These are phyloP conservation scores for Brassica balearica DNA, from an alignment of 441 rosid species.

Conservation along the genomic window DNA sequence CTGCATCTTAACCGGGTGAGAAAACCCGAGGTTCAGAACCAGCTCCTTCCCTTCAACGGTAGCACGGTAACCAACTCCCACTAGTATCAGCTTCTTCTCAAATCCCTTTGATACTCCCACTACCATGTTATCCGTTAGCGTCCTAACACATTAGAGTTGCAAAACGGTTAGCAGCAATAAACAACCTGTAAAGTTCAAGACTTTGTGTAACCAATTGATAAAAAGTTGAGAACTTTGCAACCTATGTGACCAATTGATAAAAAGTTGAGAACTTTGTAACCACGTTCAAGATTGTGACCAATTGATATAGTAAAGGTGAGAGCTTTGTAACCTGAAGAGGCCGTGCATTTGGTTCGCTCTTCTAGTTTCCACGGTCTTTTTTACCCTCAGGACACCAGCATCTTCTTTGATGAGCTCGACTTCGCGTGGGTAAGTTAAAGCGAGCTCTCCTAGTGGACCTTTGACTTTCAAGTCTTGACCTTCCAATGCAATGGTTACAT, in stretches of 20 bases:
- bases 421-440: slow-evolving; percentile 79
- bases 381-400: slow-evolving; percentile 64
- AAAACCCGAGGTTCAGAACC: slow-evolving; percentile 85
- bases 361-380: slow-evolving; percentile 73
- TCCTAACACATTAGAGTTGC: slow-evolving; percentile 48
- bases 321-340: slow-evolving; percentile 76
- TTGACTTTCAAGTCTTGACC: slow-evolving; percentile 78
- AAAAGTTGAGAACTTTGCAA: no score
- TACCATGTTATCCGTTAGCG: slow-evolving; percentile 92
- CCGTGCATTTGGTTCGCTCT: slow-evolving; percentile 99
- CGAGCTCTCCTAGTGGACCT: slow-evolving; percentile 90
- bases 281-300: no score
- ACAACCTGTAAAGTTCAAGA: no score
- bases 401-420: slow-evolving; percentile 72
- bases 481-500: slow-evolving; percentile 71
- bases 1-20: slow-evolving; percentile 87
- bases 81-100: slow-evolving; percentile 81
- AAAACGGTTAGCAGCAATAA: no score
- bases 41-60: slow-evolving; percentile 75
- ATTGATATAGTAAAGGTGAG: no score
- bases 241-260: no score
- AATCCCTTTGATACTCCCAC: slow-evolving; percentile 96
- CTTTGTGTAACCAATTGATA: not conserved
- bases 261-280: no score
- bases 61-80: slow-evolving; percentile 97